Conservation (phyloP, 129 eudicot genomes). For the Calendula officinalis region DNA sequence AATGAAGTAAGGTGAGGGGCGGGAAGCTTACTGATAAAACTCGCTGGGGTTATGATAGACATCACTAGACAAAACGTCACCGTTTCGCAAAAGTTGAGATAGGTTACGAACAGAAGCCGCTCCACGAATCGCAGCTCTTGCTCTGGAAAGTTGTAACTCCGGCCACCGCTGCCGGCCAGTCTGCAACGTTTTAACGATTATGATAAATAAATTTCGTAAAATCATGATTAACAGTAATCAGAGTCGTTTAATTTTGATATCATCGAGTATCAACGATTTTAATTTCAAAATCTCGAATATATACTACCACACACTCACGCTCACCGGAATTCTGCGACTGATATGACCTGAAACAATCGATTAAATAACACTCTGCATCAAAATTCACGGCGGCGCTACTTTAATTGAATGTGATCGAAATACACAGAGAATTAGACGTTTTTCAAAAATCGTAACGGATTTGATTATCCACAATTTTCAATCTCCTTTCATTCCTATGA, state of each 20-base stretch:
- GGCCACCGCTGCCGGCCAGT: constrained; percentile 24
- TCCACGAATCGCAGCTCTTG: constrained; percentile 60
- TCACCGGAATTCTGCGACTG: constrained; percentile 9
- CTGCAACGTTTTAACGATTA: constrained; percentile 22
- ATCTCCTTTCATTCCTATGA: too few relatives aligned
- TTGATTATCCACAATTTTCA: neutral
- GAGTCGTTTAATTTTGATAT: neutral
- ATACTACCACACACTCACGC: constrained; percentile 8
- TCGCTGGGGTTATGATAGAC: constrained; percentile 66
- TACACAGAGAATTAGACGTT: neutral
- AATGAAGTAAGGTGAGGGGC: neutral
- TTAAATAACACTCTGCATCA: neutral
- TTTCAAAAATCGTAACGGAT: constrained; percentile 1
- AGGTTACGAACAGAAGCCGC: constrained; percentile 44
- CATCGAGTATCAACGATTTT: neutral
- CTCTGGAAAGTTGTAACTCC: constrained; percentile 68
- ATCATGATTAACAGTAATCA: neutral
- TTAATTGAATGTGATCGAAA: too few relatives aligned
- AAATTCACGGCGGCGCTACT: neutral
- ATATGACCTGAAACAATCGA: constrained; percentile 13
- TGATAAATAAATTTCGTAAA: neutral
- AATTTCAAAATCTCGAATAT: constrained; percentile 7
- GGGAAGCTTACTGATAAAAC: constrained; percentile 62
- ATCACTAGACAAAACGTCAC: constrained; percentile 27
- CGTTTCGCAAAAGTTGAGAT: constrained; percentile 23